Conservation (phyloP, 441 rosid species). For the Populus hybrid region DNA sequence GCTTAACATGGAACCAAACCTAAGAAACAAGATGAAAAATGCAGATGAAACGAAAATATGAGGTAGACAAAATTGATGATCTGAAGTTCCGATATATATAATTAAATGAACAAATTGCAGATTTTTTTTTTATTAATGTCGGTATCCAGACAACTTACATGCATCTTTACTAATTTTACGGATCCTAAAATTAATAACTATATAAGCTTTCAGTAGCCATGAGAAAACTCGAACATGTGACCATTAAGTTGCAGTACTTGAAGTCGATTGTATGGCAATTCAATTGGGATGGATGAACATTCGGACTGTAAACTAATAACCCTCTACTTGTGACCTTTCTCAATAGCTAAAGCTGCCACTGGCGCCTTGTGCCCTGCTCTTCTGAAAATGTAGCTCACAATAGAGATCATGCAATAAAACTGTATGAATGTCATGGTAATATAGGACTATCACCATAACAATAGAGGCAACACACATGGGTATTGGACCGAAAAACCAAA, state of each 20-base stretch:
- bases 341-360: slow-evolving; percentile 14
- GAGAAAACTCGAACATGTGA: no score
- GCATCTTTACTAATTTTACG: no score
- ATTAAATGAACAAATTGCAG: background rate
- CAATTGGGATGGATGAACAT: background rate
- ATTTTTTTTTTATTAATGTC: no score
- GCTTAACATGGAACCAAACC: background rate
- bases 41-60: background rate
- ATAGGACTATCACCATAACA: slow-evolving; percentile 32
- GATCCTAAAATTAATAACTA: no score
- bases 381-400: slow-evolving; percentile 22
- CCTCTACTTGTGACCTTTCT: background rate
- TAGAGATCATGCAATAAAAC: slow-evolving; percentile 30
- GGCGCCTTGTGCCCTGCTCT: slow-evolving; percentile 3
- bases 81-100: background rate
- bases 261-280: background rate
- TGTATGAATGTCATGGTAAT: slow-evolving; percentile 44
- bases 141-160: no score
- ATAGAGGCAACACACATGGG: slow-evolving; percentile 45
- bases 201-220: no score
- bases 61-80: background rate
- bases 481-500: slow-evolving; percentile 50
- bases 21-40: background rate
- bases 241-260: background rate
- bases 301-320: background rate